These are phyloP conservation scores for Pleurotus giganteus DNA, from an alignment of 768 basidiomycete species.

Conservation along the genomic window DNA sequence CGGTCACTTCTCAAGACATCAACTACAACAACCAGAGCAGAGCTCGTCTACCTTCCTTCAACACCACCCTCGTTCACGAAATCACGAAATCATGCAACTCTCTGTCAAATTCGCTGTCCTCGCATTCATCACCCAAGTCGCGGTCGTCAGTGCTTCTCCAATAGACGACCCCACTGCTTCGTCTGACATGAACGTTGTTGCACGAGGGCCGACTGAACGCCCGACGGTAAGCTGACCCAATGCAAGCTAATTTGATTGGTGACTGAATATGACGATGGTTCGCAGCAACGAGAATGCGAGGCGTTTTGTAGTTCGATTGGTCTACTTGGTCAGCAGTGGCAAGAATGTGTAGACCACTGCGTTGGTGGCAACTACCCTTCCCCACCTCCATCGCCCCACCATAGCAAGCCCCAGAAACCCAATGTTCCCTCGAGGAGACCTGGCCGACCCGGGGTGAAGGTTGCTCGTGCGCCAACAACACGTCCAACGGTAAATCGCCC, in stretches of 20 bases:
- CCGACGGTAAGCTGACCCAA: too few relatives aligned
- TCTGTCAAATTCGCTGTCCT: neutral
- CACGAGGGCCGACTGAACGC: too few relatives aligned
- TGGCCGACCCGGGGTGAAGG: neutral
- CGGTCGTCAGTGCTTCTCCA: neutral
- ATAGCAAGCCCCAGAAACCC: neutral
- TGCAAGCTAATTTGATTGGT: too few relatives aligned
- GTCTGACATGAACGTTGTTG: neutral
- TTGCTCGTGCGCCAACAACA: neutral
- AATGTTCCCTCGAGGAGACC: neutral
- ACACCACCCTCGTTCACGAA: neutral
- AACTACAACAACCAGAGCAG: neutral
- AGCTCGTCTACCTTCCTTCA: neutral
- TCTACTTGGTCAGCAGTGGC: too few relatives aligned
- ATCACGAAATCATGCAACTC: neutral
- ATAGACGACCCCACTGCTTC: neutral
- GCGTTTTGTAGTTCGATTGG: too few relatives aligned
- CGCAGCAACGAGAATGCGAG: too few relatives aligned
- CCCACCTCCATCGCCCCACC: neutral
- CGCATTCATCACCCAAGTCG: too few relatives aligned
- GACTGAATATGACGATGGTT: too few relatives aligned
- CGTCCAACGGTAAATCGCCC: too few relatives aligned
- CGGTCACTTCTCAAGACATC: slow-evolving; percentile 4
- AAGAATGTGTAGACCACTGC: neutral
- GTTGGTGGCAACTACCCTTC: neutral